Evolutionary conservation across 306 rosid species (phyloP), one percentile per base, ranked within the genome.

Genomic region (Cicer yamashitae): DNA sequence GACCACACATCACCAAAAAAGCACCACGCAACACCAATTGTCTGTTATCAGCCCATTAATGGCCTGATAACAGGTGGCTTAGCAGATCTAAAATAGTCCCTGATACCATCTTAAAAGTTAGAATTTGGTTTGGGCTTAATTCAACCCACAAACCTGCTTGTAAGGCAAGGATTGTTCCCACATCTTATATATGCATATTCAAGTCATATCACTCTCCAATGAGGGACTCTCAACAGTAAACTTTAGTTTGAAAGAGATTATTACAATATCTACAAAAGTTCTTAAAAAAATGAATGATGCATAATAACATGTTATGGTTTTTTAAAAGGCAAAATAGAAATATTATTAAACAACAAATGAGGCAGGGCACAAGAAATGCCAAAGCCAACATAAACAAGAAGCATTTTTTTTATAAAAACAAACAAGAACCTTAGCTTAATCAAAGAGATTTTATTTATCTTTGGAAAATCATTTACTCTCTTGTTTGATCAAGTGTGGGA

Each of bases 341-440:
- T 17, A 54, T 54, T 54, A 18, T 54, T 7, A 17, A 54, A 54
- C 11, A 54, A 54, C 18, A 2, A 30, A 17, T 8, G 60, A 8
- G 60, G 60, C 60, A 54, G 8, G 34, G 60, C 37, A 54, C 60
- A 54, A 54, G 30, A 18, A 54, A 54, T 54, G 60, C 60, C 60
- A 54, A 54, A 18, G 37, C 13, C 60, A 54, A 54, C 60, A 54
- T 51, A 14, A 50, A 50, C 8, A 22, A 22, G 3, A 22, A 2
- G 3, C 1, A 1, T 22, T 22, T 22, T 22, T 22, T 22, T 22
- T 22, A 22, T 22, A 22, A 22, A 22, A 22, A 2, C 30, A 22
- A 30, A 3, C 37, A 30, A 71, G 60, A 39, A 20, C 3, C 37
- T 56, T 18, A 17, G 40, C 44, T 15, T 70, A 51, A 48, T 52